These are phyloP conservation scores for Arctostaphylos glauca DNA, from an alignment of 148 eudicot species.

Conservation along the genomic window DNA sequence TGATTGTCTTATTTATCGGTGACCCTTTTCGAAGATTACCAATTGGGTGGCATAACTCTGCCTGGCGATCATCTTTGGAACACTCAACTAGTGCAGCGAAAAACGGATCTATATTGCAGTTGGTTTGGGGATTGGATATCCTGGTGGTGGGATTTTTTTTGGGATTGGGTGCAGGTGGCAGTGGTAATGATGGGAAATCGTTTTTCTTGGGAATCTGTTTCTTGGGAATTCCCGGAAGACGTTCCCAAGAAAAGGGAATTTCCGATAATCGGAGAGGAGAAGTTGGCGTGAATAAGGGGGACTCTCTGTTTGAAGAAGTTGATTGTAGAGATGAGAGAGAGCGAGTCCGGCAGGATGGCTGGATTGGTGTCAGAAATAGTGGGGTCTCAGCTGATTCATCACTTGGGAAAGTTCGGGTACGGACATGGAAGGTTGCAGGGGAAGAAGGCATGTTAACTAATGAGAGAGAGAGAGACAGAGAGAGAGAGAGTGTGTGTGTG, in stretches of 20 bases:
- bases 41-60: neutral
- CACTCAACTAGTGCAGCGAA: neutral
- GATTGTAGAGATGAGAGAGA: neutral
- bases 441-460: neutral
- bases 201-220: neutral
- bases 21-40: neutral
- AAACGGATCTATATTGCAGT: neutral
- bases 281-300: neutral
- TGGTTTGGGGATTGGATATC: neutral
- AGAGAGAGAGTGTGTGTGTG: neutral
- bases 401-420: neutral
- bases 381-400: neutral
- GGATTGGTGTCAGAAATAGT: neutral
- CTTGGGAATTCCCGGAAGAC: neutral
- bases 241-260: constrained; percentile 2
- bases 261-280: neutral
- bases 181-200: neutral
- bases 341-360: neutral
- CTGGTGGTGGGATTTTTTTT: neutral
- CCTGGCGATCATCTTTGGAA: neutral
- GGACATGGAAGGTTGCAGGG: neutral
- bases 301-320: neutral
- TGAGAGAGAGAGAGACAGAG: neutral
- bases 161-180: neutral
- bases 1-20: neutral